A percentile compares a stretch with the other conserved stretches of the same genome.
phyloP scores from a whole-genome alignment of 2,329 filamentous ascomycete species.

The Talaromyces sp. region DNA sequence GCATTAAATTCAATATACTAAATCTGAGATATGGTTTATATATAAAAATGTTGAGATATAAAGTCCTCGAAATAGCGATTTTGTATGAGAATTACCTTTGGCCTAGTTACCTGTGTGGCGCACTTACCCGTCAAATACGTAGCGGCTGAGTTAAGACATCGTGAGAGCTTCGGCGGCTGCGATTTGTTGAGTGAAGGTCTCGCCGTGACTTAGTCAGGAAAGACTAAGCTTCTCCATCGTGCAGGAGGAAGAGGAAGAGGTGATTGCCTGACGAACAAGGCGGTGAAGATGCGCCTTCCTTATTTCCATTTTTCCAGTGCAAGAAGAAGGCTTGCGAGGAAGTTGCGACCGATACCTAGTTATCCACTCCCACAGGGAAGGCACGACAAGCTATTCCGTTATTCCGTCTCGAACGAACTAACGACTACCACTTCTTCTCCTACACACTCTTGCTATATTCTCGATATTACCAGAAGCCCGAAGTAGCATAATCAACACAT shows the following conservation, averaged over 20 bases:
- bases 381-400: not conserved
- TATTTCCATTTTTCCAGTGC: no score
- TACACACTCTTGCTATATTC: not conserved
- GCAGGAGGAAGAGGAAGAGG: not conserved
- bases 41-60: no score
- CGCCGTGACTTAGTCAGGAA: not conserved
- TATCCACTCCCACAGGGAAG: no score
- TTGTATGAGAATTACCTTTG: no score
- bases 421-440: not conserved
- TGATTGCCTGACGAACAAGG: not conserved
- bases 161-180: not conserved
- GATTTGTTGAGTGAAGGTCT: not conserved
- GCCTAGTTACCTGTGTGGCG: no score
- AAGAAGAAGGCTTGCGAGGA: not conserved
- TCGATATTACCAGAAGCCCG: not conserved
- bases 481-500: not conserved
- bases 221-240: not conserved
- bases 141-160: not conserved
- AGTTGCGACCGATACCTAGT: not conserved
- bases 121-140: no score
- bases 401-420: not conserved
- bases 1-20: no score
- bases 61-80: no score
- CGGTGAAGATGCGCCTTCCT: constrained; percentile 2
- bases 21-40: no score